Conservation (phyloP, 164 flowering plant genomes). For the Magnolia kwangsiensis region DNA sequence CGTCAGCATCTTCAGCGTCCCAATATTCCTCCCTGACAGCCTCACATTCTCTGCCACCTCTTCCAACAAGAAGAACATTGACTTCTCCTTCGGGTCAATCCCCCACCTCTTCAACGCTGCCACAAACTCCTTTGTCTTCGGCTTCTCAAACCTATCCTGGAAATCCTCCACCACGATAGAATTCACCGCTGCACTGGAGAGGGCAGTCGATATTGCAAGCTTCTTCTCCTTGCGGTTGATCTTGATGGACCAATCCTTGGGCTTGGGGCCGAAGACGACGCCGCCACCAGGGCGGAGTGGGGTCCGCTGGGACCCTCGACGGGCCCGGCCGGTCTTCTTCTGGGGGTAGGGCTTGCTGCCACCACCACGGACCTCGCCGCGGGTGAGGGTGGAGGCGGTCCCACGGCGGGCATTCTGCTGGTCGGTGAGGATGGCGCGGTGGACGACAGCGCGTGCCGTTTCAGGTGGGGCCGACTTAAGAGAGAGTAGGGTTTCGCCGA, state of each 20-base stretch:
- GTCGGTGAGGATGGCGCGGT: conserved; percentile 81
- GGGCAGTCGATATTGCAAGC: conserved; percentile 81
- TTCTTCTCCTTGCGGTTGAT: conserved; percentile 89
- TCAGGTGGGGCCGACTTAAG: conserved; percentile 78
- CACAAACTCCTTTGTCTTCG: conserved; percentile 87
- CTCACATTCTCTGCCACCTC: conserved; percentile 66
- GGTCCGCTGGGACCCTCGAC: conserved; percentile 77
- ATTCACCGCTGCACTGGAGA: conserved; percentile 60
- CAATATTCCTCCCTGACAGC: conserved; percentile 74
- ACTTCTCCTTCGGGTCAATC: conserved; percentile 72
- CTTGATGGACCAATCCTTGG: conserved; percentile 85
- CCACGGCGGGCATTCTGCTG: conserved; percentile 79
- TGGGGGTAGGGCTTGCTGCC: conserved; percentile 90
- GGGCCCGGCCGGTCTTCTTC: conserved; percentile 88
- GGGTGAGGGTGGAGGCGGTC: conserved; percentile 90
- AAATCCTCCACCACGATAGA: conserved; percentile 82
- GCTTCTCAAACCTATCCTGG: conserved; percentile 61
- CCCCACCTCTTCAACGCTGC: conserved; percentile 87
- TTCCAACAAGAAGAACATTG: conserved; percentile 56
- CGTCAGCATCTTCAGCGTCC: conserved; percentile 76
- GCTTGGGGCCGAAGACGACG: conserved; percentile 89
- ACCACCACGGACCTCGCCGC: conserved; percentile 91
- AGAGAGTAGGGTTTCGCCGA: conserved; percentile 67
- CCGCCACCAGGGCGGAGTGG: conserved; percentile 99
- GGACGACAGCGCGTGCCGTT: conserved; percentile 92